Conservation (phyloP, 2,329 filamentous ascomycete genomes). For the Xylariaceae sp. region DNA sequence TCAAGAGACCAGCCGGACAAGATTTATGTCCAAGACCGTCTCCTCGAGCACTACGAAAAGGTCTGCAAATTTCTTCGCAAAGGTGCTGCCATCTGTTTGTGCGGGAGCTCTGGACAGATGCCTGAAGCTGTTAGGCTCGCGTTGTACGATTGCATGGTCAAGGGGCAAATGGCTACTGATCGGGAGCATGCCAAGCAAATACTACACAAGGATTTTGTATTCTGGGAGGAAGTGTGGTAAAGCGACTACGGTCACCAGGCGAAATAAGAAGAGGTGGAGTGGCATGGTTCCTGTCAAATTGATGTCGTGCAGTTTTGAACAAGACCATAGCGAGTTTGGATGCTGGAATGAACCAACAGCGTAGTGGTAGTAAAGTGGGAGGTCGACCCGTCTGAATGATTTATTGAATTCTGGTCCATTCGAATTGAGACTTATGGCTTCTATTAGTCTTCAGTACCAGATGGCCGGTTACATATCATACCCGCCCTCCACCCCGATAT, state of each 20-base stretch:
- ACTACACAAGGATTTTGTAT: slow-evolving; percentile 32
- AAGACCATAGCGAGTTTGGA: too few relatives aligned
- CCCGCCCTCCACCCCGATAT: too few relatives aligned
- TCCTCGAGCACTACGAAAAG: slow-evolving; percentile 51
- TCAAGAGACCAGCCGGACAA: slow-evolving; percentile 69
- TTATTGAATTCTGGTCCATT: too few relatives aligned
- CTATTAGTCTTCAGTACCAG: too few relatives aligned
- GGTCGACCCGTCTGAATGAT: too few relatives aligned
- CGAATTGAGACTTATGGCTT: too few relatives aligned
- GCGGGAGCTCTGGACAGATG: slow-evolving; percentile 65
- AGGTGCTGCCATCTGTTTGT: slow-evolving; percentile 58
- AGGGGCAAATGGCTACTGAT: slow-evolving; percentile 43
- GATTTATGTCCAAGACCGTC: slow-evolving; percentile 63
- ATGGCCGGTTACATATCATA: too few relatives aligned
- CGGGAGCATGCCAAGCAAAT: slow-evolving; percentile 48
- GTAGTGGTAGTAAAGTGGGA: too few relatives aligned
- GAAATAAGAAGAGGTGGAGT: neutral
- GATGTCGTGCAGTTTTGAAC: neutral
- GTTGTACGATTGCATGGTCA: slow-evolving; percentile 56
- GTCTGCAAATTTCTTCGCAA: slow-evolving; percentile 48
- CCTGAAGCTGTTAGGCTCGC: slow-evolving; percentile 61
- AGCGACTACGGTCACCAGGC: neutral
- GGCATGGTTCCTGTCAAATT: neutral
- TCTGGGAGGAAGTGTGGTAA: slow-evolving; percentile 68
- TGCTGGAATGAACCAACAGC: too few relatives aligned